A percentile compares a stretch with the other conserved stretches of the same genome.
These are phyloP conservation scores for Russula ochroleuca DNA, from an alignment of 768 basidiomycete species.

Conservation along the genomic window DNA sequence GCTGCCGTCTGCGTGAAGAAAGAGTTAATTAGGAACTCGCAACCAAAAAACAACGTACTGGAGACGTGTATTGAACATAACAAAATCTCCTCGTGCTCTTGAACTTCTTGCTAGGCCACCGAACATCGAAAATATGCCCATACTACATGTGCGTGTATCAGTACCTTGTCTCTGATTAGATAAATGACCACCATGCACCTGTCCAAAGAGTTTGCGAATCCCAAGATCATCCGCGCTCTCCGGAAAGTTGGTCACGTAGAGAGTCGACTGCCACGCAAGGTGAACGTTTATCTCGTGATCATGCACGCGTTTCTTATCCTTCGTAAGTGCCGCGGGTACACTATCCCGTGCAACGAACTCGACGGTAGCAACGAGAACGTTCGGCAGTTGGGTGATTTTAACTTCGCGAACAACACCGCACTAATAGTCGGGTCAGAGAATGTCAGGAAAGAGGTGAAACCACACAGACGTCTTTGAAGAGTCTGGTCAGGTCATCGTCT, in stretches of 20 bases:
- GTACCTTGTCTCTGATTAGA: background rate
- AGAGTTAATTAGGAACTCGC: slow-evolving; percentile 2
- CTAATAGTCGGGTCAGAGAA: slow-evolving; percentile 40
- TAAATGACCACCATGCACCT: slow-evolving; percentile 44
- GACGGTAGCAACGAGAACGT: slow-evolving; percentile 71
- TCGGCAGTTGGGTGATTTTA: slow-evolving; percentile 62
- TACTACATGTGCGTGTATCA: slow-evolving; percentile 47
- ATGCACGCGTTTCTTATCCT: slow-evolving; percentile 85
- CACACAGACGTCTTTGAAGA: slow-evolving; percentile 80
- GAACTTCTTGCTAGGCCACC: slow-evolving; percentile 98
- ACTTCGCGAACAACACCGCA: slow-evolving; percentile 85
- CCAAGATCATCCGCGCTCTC: slow-evolving; percentile 73
- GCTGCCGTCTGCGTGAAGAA: slow-evolving; percentile 52
- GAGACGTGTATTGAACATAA: slow-evolving; percentile 86
- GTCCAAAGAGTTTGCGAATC: slow-evolving; percentile 71
- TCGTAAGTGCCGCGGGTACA: slow-evolving; percentile 83
- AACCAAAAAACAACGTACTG: slow-evolving; percentile 48
- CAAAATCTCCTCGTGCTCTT: slow-evolving; percentile 88
- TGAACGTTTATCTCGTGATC: slow-evolving; percentile 79
- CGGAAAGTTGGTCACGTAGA: slow-evolving; percentile 96
- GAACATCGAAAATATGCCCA: slow-evolving; percentile 87
- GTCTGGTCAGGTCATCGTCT: slow-evolving; percentile 59
- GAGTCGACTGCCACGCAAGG: slow-evolving; percentile 87
- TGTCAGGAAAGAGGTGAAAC: slow-evolving; percentile 2
- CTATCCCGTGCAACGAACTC: slow-evolving; percentile 83